These are phyloP conservation scores for Phytophthora ohioensis DNA, from an alignment of 352 stramenopile species.

Conservation along the genomic window DNA sequence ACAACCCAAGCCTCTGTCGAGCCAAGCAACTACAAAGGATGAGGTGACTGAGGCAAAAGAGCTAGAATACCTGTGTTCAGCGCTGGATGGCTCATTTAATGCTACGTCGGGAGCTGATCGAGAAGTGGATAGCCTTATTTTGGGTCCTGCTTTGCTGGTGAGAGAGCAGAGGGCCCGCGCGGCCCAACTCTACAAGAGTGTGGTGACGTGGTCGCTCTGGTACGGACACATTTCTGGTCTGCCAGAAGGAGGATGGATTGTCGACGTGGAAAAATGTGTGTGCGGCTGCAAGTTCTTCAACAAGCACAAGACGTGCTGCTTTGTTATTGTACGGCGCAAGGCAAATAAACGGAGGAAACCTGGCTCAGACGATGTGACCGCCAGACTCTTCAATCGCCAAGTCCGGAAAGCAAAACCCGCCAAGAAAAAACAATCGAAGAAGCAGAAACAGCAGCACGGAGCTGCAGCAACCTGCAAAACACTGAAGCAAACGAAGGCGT, in stretches of 20 bases:
- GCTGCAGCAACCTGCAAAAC: neutral
- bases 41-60: neutral
- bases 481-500: neutral
- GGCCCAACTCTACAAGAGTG: constrained; percentile 9
- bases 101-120: neutral
- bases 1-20: neutral
- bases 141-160: neutral
- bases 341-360: neutral
- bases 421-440: neutral
- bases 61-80: neutral
- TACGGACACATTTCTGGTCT: neutral
- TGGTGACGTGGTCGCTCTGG: constrained; percentile 5
- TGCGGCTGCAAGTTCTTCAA: constrained; percentile 9
- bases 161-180: constrained; percentile 7
- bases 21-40: neutral
- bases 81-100: neutral
- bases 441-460: neutral
- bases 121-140: neutral
- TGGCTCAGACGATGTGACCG: neutral
- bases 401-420: neutral
- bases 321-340: constrained; percentile 7
- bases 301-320: constrained; percentile 12
- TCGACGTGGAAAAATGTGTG: constrained; percentile 1
- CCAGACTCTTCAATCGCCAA: constrained; percentile 5
- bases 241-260: constrained; percentile 5